Percentiles rank a stretch among this genome's conserved stretches.
Conservation (phyloP, 768 basidiomycete genomes). For the Grammothele lineata region DNA sequence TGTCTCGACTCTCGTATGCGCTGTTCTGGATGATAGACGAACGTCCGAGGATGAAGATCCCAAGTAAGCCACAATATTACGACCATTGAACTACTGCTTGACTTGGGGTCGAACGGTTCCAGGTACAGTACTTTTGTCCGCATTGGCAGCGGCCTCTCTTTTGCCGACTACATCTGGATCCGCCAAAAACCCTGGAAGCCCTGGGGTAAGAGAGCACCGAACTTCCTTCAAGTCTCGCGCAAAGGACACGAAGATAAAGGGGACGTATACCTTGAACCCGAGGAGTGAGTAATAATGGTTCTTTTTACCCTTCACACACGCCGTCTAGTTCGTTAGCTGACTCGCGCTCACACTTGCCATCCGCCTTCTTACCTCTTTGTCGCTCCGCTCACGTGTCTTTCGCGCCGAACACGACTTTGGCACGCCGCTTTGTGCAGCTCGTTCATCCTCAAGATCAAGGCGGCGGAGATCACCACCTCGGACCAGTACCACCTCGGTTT, state of each 20-base stretch:
- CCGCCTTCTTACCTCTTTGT: too few relatives aligned
- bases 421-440: constrained; percentile 52
- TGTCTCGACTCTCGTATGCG: constrained; percentile 86
- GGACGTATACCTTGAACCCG: constrained; percentile 86
- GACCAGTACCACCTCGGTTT: constrained; percentile 67
- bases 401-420: too few relatives aligned
- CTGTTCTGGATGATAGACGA: constrained; percentile 74
- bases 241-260: constrained; percentile 74
- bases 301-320: background rate
- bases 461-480: constrained; percentile 79
- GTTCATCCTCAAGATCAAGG: constrained; percentile 91
- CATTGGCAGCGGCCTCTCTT: constrained; percentile 86
- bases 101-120: too few relatives aligned
- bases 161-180: constrained; percentile 84
- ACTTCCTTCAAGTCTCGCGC: constrained; percentile 60
- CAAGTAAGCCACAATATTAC: constrained; percentile 50
- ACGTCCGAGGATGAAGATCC: constrained; percentile 50
- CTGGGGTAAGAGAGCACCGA: constrained; percentile 75
- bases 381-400: too few relatives aligned
- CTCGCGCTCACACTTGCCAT: too few relatives aligned
- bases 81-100: too few relatives aligned
- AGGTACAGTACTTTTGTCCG: constrained; percentile 89
- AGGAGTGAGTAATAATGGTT: constrained; percentile 53
- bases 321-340: too few relatives aligned
- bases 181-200: constrained; percentile 76